A percentile compares a stretch with the other conserved stretches of the same genome.
phyloP scores from a whole-genome alignment of 2,329 filamentous ascomycete species.

The Arthrobotrys musiformis region DNA sequence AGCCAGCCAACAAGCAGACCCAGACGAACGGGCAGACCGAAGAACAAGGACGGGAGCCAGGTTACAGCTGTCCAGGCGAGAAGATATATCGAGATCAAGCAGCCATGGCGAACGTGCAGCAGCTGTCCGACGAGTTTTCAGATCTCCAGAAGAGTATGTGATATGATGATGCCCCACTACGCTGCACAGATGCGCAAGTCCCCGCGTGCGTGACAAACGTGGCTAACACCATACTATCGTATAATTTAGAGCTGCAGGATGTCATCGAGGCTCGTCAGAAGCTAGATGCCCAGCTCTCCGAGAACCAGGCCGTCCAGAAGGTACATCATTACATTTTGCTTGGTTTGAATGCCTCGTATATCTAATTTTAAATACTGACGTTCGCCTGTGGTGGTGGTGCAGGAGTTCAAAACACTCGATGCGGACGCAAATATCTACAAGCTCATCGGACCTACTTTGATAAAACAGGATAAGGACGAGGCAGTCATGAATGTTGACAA shows the following conservation, averaged over 20 bases:
- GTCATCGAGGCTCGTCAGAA: constrained; percentile 84
- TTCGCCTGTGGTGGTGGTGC: neutral
- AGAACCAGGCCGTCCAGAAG: constrained; percentile 88
- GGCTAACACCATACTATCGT: too few relatives aligned
- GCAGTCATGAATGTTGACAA: constrained; percentile 91
- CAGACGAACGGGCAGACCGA: neutral
- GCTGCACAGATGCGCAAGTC: neutral
- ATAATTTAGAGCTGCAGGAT: constrained; percentile 76
- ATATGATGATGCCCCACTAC: neutral
- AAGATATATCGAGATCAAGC: constrained; percentile 53
- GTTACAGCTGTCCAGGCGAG: neutral
- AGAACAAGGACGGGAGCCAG: too few relatives aligned
- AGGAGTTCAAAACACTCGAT: constrained; percentile 84
- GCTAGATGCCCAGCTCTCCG: constrained; percentile 91
- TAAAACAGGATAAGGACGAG: constrained; percentile 94
- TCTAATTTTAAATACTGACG: neutral
- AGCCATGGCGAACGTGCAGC: constrained; percentile 85
- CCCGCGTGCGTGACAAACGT: neutral
- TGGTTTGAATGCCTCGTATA: neutral
- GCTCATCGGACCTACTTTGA: constrained; percentile 86
- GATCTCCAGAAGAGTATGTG: constrained; percentile 81
- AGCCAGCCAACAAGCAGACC: constrained; percentile 12
- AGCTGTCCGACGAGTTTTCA: constrained; percentile 86
- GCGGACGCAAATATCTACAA: constrained; percentile 95
- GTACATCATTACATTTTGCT: constrained; percentile 64